These are phyloP conservation scores for Pyrenula aspistea DNA, from an alignment of 495 filamentous ascomycete species.

Conservation along the genomic window DNA sequence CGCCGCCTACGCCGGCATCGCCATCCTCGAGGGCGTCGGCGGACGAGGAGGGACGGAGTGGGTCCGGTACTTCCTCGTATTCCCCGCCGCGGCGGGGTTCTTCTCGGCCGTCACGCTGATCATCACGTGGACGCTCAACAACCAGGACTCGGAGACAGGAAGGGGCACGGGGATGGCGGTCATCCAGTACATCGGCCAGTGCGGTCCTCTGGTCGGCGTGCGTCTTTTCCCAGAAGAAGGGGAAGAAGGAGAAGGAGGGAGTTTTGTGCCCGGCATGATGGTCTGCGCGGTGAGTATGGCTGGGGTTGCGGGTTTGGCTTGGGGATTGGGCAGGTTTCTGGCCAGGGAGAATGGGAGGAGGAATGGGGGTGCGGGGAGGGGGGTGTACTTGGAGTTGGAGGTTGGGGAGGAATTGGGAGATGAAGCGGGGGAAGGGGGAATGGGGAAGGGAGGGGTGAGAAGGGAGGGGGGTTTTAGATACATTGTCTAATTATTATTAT, in stretches of 20 bases:
- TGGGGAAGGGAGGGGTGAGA: neutral
- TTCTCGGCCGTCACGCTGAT: slow-evolving; percentile 51
- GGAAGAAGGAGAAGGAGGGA: slow-evolving; percentile 37
- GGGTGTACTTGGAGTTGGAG: slow-evolving; percentile 14
- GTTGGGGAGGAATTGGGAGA: slow-evolving; percentile 8
- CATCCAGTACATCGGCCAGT: slow-evolving; percentile 49
- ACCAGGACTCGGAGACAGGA: slow-evolving; percentile 39
- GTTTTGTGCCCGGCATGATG: slow-evolving; percentile 46
- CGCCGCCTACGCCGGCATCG: slow-evolving; percentile 47
- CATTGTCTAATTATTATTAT: no score
- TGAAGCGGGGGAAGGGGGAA: slow-evolving; percentile 20
- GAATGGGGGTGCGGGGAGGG: slow-evolving; percentile 4
- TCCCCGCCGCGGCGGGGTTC: slow-evolving; percentile 46
- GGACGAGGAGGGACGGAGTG: slow-evolving; percentile 18
- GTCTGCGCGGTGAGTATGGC: slow-evolving; percentile 48
- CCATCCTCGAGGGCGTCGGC: slow-evolving; percentile 28
- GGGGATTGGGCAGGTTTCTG: slow-evolving; percentile 33
- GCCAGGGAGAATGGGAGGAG: slow-evolving; percentile 24
- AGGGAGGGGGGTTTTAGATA: neutral
- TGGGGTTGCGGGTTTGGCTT: slow-evolving; percentile 31
- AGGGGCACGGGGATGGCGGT: slow-evolving; percentile 47
- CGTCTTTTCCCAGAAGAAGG: slow-evolving; percentile 45
- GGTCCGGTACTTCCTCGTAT: slow-evolving; percentile 44
- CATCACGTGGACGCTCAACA: slow-evolving; percentile 56
- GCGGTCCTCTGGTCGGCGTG: slow-evolving; percentile 50